A percentile compares a stretch with the other conserved stretches of the same genome.
Evolutionary conservation across 257 asterid species (phyloP).

Genomic region (Plantago ovata): DNA sequence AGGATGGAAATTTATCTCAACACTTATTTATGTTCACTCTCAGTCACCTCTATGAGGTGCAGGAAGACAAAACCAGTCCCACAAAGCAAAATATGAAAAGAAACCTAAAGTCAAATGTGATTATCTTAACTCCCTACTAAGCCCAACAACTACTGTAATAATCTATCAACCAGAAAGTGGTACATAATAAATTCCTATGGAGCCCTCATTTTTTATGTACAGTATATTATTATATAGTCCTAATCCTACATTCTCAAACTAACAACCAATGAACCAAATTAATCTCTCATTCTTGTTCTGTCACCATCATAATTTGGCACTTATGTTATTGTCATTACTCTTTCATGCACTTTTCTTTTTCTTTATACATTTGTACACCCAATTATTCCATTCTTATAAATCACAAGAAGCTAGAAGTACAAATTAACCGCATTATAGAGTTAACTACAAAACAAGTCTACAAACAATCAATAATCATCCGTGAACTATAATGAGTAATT

Average conservation of each 20-base stretch:
- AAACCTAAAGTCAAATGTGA: not conserved
- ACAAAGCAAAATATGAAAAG: too few species aligned
- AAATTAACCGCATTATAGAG: too few species aligned
- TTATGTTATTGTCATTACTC: conserved; percentile 4
- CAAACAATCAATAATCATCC: too few species aligned
- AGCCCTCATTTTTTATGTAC: not conserved
- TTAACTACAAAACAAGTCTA: too few species aligned
- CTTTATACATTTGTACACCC: not conserved
- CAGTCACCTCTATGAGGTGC: conserved; percentile 1
- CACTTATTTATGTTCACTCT: too few species aligned
- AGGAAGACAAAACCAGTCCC: conserved; percentile 20
- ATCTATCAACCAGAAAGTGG: not conserved
- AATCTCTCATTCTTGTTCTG: conserved; percentile 20
- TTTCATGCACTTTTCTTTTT: conserved; percentile 17
- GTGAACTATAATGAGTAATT: too few species aligned
- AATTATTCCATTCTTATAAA: not conserved
- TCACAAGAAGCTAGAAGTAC: too few species aligned
- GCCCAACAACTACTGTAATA: conserved; percentile 7
- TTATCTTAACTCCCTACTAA: not conserved
- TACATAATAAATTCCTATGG: not conserved
- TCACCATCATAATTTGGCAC: conserved; percentile 9
- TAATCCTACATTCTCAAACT: conserved; percentile 4
- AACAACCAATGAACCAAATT: conserved; percentile 27
- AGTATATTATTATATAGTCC: not conserved
- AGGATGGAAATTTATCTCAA: too few species aligned